Percentiles rank a stretch among this genome's conserved stretches.
Evolutionary conservation across 1,284 basidiomycete genomes (phyloP).

Genomic region (Neotropicomus parvogracilis): DNA sequence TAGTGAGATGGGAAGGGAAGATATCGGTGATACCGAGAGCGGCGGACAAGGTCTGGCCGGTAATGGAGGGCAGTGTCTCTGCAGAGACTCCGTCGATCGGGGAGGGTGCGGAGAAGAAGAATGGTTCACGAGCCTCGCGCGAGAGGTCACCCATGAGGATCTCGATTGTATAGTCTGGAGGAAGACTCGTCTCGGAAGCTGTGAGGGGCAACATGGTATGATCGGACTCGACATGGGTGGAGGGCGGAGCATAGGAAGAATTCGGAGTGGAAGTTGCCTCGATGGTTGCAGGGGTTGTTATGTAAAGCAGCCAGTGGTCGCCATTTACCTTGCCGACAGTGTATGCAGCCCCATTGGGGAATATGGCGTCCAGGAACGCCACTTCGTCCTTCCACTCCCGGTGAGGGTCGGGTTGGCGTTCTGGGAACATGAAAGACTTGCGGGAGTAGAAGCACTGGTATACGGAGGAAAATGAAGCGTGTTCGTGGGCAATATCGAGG

Average conservation of each 20-base stretch:
- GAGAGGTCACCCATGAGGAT: conserved; percentile 97
- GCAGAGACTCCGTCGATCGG: conserved; percentile 31
- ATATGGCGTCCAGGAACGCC: conserved; percentile 85
- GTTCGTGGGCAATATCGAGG: conserved; percentile 80
- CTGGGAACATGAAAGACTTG: conserved; percentile 99
- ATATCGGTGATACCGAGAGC: conserved; percentile 81
- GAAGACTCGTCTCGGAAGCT: conserved; percentile 27
- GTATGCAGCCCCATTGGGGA: conserved; percentile 87
- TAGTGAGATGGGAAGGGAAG: conserved; percentile 76
- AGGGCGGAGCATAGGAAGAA: conserved; percentile 16
- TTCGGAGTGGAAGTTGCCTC: conserved; percentile 27
- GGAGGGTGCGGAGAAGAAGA: conserved; percentile 60
- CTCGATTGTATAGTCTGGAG: conserved; percentile 90
- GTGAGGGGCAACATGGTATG: conserved; percentile 5
- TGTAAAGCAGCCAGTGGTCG: conserved; percentile 97
- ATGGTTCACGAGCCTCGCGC: conserved; percentile 69
- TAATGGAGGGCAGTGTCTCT: conserved; percentile 49
- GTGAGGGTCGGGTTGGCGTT: conserved; percentile 92
- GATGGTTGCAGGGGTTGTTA: conserved; percentile 60
- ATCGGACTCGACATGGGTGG: conserved; percentile 11
- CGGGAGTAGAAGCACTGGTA: conserved; percentile 96
- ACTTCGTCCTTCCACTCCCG: conserved; percentile 94
- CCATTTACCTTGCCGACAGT: conserved; percentile 98
- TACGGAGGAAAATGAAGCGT: conserved; percentile 73
- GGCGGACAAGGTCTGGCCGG: conserved; percentile 68